These are phyloP conservation scores for Mortierella sp. DNA, from an alignment of 371 early-diverging fungal species.

Conservation along the genomic window DNA sequence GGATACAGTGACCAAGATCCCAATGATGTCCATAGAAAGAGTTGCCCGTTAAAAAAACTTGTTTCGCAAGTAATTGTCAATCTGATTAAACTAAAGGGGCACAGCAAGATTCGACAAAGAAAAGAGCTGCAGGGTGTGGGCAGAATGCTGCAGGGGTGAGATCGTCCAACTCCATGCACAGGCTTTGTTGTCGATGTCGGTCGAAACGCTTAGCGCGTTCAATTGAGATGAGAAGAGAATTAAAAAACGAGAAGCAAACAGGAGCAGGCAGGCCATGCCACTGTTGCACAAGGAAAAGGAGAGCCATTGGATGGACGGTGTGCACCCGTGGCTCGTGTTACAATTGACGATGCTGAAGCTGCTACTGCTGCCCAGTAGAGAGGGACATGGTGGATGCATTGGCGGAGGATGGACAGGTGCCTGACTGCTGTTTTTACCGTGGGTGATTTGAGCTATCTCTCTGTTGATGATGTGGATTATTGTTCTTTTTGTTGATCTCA, in stretches of 20 bases:
- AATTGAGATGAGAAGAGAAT: no score
- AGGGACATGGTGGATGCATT: background rate
- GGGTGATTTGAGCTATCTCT: no score
- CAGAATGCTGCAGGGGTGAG: background rate
- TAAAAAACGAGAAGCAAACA: background rate
- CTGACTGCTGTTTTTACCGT: no score
- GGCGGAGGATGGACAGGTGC: no score
- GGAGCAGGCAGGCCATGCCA: background rate
- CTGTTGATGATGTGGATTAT: background rate
- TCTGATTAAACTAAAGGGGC: background rate
- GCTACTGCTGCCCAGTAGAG: background rate
- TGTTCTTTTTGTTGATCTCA: background rate
- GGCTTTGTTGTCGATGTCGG: background rate
- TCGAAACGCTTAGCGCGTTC: no score
- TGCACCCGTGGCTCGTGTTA: background rate
- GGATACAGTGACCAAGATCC: background rate
- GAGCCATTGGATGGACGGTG: background rate
- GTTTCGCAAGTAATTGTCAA: background rate
- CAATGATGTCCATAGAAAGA: background rate
- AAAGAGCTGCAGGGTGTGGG: background rate
- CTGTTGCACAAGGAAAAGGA: background rate
- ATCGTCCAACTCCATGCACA: background rate
- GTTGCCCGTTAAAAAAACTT: background rate
- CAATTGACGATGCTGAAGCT: background rate
- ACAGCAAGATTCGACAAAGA: background rate